Evolutionary conservation across 2,329 filamentous ascomycete genomes (phyloP), one percentile per base, ranked within the genome.

Genomic region (Seiridium unicorne): DNA sequence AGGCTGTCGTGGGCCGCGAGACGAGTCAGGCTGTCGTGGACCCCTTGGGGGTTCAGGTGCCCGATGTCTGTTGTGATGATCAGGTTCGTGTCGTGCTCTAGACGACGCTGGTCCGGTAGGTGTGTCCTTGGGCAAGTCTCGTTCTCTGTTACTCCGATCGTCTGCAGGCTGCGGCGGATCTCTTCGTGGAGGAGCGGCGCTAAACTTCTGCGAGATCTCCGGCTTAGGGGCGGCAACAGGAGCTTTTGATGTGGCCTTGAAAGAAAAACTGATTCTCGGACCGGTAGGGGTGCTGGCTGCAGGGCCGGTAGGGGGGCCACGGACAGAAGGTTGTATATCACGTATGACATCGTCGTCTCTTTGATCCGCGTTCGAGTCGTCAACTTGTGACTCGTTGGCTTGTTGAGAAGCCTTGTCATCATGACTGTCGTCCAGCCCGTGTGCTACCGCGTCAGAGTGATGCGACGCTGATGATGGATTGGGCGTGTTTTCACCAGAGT

Each of bases 201-300:
- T 94, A 60, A 89, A 83, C 66, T 88, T 89, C 64, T 86, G 84
- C 0, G 86, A 88, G 57, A 89, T 89, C 65, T 89, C 86, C 2
- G 83, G 84, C 64, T 89, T 88, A 3, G 86, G 85, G 10, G 80
- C 79, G 7, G 86, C 76, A 11, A 84, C 77, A 2, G 81, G 75
- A 6, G 81, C 77, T 66, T 89, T 89, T 9, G 81, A 83, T 47
- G 89, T 84, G 8, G 88, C 84, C 72, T 97, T 97, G 74, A 98
- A 92, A 1, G 93, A 92, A 73, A 98, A 98, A 72, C 92, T 96
- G 70, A 97, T 96, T 75, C 94, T 95, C 49, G 87, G 86, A 54
- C 72, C 71, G 58, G 79, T 77, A 1, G 76, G 73, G 13, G 73
- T 10, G 76, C 32, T 31, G 42, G 60, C 48, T 34, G 83, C 79